Conservation (phyloP, 352 stramenopile genomes). For the Globisporangium radiosum region DNA sequence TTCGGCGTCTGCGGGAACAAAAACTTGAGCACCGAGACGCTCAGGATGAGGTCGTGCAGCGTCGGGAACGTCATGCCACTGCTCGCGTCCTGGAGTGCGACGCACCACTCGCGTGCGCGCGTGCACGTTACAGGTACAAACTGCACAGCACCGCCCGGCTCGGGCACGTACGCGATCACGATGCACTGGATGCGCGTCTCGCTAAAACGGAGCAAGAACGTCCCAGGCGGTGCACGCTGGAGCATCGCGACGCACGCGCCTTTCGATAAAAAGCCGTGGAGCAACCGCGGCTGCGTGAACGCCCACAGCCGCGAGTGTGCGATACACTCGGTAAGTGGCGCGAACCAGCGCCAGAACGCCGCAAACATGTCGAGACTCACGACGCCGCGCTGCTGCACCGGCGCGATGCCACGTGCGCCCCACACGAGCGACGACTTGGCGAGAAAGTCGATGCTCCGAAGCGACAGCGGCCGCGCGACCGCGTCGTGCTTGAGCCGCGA, state of each 20-base stretch:
- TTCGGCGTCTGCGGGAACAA: constrained; percentile 80
- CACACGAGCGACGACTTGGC: constrained; percentile 67
- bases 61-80: constrained; percentile 51
- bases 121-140: constrained; percentile 71
- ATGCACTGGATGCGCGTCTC: constrained; percentile 60
- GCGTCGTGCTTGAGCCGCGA: constrained; percentile 63
- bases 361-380: constrained; percentile 67
- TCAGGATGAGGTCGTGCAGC: constrained; percentile 68
- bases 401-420: constrained; percentile 27
- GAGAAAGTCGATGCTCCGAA: constrained; percentile 73
- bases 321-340: constrained; percentile 61
- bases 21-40: constrained; percentile 71
- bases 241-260: constrained; percentile 74
- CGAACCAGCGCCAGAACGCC: constrained; percentile 74
- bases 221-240: constrained; percentile 50
- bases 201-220: constrained; percentile 76
- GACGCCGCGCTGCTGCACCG: constrained; percentile 28
- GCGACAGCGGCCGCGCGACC: constrained; percentile 55
- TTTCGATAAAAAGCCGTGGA: constrained; percentile 82
- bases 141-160: constrained; percentile 46
- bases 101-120: constrained; percentile 35
- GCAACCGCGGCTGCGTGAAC: constrained; percentile 65
- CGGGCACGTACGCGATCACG: constrained; percentile 67
- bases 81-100: constrained; percentile 49
- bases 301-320: constrained; percentile 49